Base-by-base conservation (phyloP, 2,329 filamentous ascomycete genomes). In the Beauveria medogensis region DNA sequence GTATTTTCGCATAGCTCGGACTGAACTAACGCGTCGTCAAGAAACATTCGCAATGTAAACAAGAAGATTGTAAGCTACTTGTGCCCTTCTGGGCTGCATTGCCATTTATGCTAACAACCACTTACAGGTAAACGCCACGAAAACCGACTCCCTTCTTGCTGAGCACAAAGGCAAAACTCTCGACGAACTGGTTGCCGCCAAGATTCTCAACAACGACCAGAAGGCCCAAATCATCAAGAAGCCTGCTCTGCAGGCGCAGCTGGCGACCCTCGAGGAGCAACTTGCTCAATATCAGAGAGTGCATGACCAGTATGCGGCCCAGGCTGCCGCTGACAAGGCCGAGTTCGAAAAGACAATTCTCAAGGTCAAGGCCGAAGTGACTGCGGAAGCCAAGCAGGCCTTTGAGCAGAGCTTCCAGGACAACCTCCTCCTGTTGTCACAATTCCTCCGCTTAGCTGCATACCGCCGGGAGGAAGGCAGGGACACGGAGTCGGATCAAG, bases 41-140 rank as follows among this genome's bases (percentile, higher is more conserved):
- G 92, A 82, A 91, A 85, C 75, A 90, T 97, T 69, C 92, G 93
- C 71, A 96, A 94, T 75, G 79, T 94, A 70, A 89, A 87, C 80
- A 97, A 97, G 84, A 97, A 97, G 78, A 87, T 97, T 69, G 91
- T 96, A 77, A 78, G 79, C 26, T 60, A 5, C 40, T 47, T 34
- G 43, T 73, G 34, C 37, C 14, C 34, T 37, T 22, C 40, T 52
- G 47, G 18, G 28, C 51, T 48, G 26, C 28, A 8, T 20, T 51
- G 37, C 48, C 18, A 20, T 5, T 28, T 16, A 30, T 55, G 37
- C 55, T 62, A 55, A 62, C 50, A 5, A 43, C 37, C n/a, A 16
- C 41, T 28, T 44, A 14, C 63, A 91, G 87, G 79, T 82, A 71
- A 86, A 87, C 72, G 86, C 86, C 66, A 82, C 84, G 68, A 92